A percentile compares a stretch with the other conserved stretches of the same genome.
phyloP scores from a whole-genome alignment of 441 rosid genomes.

The Populus hybrid region DNA sequence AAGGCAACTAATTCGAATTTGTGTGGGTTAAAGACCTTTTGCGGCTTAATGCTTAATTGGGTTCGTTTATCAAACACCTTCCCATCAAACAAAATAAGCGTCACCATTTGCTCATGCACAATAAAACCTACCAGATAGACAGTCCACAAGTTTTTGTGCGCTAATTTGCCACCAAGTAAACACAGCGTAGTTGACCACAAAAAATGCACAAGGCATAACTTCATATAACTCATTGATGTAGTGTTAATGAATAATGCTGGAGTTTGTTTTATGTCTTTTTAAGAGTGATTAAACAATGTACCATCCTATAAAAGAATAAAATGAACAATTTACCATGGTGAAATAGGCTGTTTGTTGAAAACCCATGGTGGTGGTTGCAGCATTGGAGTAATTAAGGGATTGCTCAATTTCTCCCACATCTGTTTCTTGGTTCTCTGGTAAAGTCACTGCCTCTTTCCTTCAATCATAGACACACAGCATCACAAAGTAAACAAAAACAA shows the following conservation, averaged over 20 bases:
- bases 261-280: not conserved
- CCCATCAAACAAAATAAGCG: not conserved
- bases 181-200: not conserved
- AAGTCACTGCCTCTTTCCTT: conserved; percentile 81
- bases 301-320: not conserved
- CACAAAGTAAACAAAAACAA: not conserved
- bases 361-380: conserved; percentile 34
- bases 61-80: conserved; percentile 14
- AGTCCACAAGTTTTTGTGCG: not conserved
- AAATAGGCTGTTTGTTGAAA: conserved; percentile 55
- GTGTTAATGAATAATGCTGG: not conserved
- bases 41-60: not conserved
- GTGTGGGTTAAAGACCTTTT: not conserved
- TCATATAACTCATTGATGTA: not conserved
- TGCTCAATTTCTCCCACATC: conserved; percentile 59
- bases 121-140: not conserved
- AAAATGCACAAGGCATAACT: not conserved
- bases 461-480: conserved; percentile 1
- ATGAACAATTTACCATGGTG: conserved; percentile 56
- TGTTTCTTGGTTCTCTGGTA: conserved; percentile 55
- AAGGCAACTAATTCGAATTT: not conserved
- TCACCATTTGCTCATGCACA: not conserved
- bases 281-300: not conserved
- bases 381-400: conserved; percentile 34
- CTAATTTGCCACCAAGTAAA: not conserved